phyloP scores from a whole-genome alignment of 371 early-diverging fungal species.

The Chytridium lagenaria region DNA sequence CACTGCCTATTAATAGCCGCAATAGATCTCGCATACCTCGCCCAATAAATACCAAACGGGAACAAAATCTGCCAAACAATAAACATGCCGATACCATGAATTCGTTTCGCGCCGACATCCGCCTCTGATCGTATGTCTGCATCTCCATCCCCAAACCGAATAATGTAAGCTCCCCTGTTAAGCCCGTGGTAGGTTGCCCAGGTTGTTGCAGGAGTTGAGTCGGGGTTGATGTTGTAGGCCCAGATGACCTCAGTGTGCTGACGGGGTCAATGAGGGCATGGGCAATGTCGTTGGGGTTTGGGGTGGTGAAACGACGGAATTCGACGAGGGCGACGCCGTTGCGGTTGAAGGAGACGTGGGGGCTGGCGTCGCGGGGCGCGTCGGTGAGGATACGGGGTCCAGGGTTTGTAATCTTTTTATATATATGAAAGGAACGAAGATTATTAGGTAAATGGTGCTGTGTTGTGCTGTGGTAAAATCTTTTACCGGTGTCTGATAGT shows the following conservation, averaged over 20 bases:
- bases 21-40: constrained; percentile 40
- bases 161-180: constrained; percentile 17
- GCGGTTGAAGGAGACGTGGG: constrained; percentile 4
- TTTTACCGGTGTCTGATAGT: constrained; percentile 20
- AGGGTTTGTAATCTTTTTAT: neutral
- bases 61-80: constrained; percentile 43
- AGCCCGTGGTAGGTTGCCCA: constrained; percentile 31
- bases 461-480: no score
- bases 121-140: neutral
- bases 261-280: constrained; percentile 23
- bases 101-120: constrained; percentile 28
- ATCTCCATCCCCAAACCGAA: constrained; percentile 16
- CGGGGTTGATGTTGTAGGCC: constrained; percentile 39
- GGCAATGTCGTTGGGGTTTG: constrained; percentile 15
- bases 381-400: neutral
- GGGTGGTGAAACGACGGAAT: constrained; percentile 23
- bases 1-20: constrained; percentile 21
- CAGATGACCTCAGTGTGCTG: constrained; percentile 29
- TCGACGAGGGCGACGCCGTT: constrained; percentile 15
- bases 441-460: no score
- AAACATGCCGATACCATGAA: constrained; percentile 47
- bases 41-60: constrained; percentile 39
- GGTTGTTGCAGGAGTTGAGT: constrained; percentile 6
- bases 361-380: neutral
- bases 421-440: no score